Conservation (phyloP, 2,329 filamentous ascomycete species). For the Bisporella sp. region DNA sequence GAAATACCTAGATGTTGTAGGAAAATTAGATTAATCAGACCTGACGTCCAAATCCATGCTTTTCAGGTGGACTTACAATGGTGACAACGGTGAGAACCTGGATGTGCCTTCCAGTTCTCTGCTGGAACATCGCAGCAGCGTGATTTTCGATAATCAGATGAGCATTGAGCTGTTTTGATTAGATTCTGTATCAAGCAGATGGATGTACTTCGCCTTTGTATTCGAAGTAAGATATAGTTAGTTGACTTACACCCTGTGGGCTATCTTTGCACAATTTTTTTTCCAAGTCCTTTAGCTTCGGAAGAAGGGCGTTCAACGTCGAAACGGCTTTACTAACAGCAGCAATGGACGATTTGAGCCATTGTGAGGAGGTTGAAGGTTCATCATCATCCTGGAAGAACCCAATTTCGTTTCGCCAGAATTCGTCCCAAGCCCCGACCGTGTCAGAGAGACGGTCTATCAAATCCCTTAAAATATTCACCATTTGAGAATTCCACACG, state of each 20-base stretch:
- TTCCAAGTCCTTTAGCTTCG: not conserved
- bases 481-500: slow-evolving; percentile 1
- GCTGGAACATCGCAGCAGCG: slow-evolving; percentile 2
- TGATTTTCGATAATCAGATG: not conserved
- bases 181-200: not conserved
- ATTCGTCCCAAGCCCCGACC: slow-evolving; percentile 1
- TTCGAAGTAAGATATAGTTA: too few species aligned
- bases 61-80: too few species aligned
- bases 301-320: not conserved
- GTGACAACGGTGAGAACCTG: too few species aligned
- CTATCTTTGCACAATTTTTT: not conserved
- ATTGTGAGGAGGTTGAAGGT: not conserved
- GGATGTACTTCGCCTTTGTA: not conserved
- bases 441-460: not conserved
- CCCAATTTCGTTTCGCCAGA: not conserved
- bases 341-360: not conserved
- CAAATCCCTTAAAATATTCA: not conserved
- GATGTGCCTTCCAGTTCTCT: not conserved
- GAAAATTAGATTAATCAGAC: too few species aligned
- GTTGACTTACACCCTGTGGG: slow-evolving; percentile 5
- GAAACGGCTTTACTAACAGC: not conserved
- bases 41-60: too few species aligned
- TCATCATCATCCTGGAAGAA: not conserved
- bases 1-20: too few species aligned
- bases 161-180: slow-evolving; percentile 3